phyloP scores from a whole-genome alignment of 306 rosid genomes.

The Vigna trinervia region DNA sequence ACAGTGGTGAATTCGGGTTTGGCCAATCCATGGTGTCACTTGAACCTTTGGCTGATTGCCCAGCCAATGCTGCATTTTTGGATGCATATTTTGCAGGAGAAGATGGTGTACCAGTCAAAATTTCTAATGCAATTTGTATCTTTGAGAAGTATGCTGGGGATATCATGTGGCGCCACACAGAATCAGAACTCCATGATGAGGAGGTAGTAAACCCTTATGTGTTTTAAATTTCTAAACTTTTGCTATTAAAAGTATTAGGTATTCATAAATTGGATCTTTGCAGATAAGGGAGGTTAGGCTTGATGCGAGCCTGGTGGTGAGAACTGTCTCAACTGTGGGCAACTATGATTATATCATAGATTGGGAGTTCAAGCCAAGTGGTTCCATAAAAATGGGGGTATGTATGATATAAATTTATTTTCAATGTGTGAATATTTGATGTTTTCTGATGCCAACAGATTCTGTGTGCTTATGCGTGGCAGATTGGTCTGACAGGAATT shows the following conservation, averaged over 20 bases:
- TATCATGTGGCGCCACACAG: slow-evolving; percentile 72
- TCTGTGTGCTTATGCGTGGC: not conserved
- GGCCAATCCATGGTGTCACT: slow-evolving; percentile 55
- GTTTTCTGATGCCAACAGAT: no score
- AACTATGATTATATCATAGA: slow-evolving; percentile 64
- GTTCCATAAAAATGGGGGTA: slow-evolving; percentile 64
- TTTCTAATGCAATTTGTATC: slow-evolving; percentile 53
- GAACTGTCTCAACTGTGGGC: slow-evolving; percentile 55
- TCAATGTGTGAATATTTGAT: no score
- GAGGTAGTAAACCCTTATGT: not conserved
- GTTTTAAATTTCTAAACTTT: not conserved
- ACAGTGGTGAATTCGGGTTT: slow-evolving; percentile 55
- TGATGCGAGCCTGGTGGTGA: slow-evolving; percentile 59
- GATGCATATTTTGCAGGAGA: slow-evolving; percentile 47
- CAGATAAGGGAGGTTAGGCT: slow-evolving; percentile 59
- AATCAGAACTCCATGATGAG: not conserved
- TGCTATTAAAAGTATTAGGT: not conserved
- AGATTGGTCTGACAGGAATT: slow-evolving; percentile 54
- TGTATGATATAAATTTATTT: not conserved
- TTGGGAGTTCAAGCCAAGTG: slow-evolving; percentile 72
- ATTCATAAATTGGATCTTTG: not conserved
- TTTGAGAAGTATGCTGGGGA: slow-evolving; percentile 56
- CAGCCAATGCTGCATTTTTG: slow-evolving; percentile 51
- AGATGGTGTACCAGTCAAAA: slow-evolving; percentile 51
- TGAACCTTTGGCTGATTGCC: slow-evolving; percentile 58